A percentile compares a stretch with the other conserved stretches of the same genome.
Evolutionary conservation across 192 early-diverging fungal species (phyloP).

Genomic region (Dissophora globulifera): DNA sequence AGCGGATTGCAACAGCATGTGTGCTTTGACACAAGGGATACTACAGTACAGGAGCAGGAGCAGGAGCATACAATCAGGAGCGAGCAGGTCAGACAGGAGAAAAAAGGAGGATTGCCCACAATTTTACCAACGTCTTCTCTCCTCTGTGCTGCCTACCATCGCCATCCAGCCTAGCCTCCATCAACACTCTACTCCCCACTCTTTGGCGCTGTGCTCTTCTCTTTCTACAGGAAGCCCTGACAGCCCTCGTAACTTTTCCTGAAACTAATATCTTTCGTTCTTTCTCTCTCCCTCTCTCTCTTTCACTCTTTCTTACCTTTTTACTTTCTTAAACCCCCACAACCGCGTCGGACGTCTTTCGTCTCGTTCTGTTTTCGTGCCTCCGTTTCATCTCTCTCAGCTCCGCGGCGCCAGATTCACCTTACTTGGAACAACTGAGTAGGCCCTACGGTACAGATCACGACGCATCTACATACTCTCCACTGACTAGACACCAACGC

Average conservation of each 20-base stretch:
- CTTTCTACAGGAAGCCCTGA: background rate
- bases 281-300: background rate
- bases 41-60: background rate
- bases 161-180: background rate
- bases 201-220: background rate
- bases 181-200: too few relatives aligned
- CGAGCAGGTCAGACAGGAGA: background rate
- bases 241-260: background rate
- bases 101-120: background rate
- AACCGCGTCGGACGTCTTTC: too few relatives aligned
- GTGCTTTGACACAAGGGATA: background rate
- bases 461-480: background rate
- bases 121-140: background rate
- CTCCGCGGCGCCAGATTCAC: background rate
- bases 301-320: background rate
- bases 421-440: background rate
- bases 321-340: background rate
- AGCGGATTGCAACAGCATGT: background rate
- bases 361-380: background rate
- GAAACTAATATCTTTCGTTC: too few relatives aligned
- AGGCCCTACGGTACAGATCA: constrained; percentile 5
- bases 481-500: constrained; percentile 14
- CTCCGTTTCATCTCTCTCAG: background rate
- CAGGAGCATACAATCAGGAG: background rate
- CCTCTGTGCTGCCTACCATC: background rate